Base-by-base conservation (phyloP, 768 basidiomycete genomes). In the Tremella mesenterica region DNA sequence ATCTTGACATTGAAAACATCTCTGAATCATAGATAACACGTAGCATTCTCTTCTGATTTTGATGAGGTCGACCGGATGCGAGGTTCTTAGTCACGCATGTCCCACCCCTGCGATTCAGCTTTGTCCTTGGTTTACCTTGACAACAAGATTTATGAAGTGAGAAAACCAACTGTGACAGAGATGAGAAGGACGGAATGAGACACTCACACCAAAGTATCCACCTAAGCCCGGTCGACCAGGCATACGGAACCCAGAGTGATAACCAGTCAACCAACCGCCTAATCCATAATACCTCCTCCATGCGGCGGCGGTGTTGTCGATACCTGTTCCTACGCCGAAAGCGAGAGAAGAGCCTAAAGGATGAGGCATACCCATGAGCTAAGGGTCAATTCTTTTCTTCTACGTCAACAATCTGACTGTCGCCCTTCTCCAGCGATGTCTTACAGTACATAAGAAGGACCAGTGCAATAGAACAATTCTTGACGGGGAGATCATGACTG, bases 331-430 rank as follows among this genome's bases (percentile, higher is more conserved):
- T 6, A 52, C 57, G 4, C 67, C 67, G 56, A 56, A 69, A 14
- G 49, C 58, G 0, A 63, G 53, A 5, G 61, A 59, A 6, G 48
- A 41, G 1, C 59, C 61, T 2, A 60, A 44, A n/a, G 57, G 62
- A 52, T 67, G 65, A 2, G 63, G 64, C 64, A 69, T 65, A 2
- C 67, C 64, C 57, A 63, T 69, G 3, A 43, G 43, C 67, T 68
- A 30, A 38, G 20, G 31, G 29, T 51, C 25, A 44, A 23, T 44
- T 26, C n/a, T 26, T 20, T 28, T 23, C 43, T 34, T 34, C 33
- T 10, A 18, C 10, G 33, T 34, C 12, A 10, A 34, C 33, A 36
- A 18, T 10, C 12, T 36, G 12, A 36, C 12, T 18, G 33, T 10
- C 33, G 33, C 33, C 33, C 33, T 36, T 18, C 33, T 36, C 33